phyloP scores from a whole-genome alignment of 1,284 basidiomycete genomes.

The Schizophyllum commune region DNA sequence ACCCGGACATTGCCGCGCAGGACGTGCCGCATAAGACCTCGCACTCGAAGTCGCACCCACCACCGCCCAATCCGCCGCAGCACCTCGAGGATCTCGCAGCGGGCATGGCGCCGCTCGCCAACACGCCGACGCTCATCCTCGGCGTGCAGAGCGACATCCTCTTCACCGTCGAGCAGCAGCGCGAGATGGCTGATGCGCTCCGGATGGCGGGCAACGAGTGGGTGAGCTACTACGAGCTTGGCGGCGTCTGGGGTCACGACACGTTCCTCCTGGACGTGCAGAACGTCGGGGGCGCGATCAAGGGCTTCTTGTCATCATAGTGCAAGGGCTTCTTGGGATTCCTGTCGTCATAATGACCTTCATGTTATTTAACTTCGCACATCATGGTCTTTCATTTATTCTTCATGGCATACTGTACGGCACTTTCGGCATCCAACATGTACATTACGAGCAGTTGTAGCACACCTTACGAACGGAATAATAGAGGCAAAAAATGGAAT shows the following conservation, averaged over 20 bases:
- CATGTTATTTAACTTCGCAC: not conserved
- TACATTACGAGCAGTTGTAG: not conserved
- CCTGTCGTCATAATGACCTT: not conserved
- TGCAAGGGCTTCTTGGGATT: not conserved
- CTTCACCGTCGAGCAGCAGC: conserved; percentile 96
- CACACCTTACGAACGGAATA: not conserved
- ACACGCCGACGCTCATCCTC: conserved; percentile 82
- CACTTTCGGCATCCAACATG: not conserved
- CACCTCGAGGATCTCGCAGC: conserved; percentile 78
- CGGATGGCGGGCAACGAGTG: conserved; percentile 80
- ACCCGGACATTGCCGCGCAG: conserved; percentile 16
- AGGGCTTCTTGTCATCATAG: conserved; percentile 38
- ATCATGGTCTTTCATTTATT: not conserved
- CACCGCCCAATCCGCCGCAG: conserved; percentile 58
- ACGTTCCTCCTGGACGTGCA: conserved; percentile 73
- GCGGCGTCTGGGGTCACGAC: conserved; percentile 97
- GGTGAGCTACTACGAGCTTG: conserved; percentile 96
- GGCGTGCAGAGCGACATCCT: conserved; percentile 97
- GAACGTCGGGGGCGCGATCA: conserved; percentile 41
- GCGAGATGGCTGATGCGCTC: conserved; percentile 91
- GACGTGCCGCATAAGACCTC: conserved; percentile 31
- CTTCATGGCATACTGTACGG: not conserved
- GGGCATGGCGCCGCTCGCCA: conserved; percentile 72
- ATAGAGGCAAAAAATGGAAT: not conserved
- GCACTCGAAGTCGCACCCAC: conserved; percentile 63